Percentiles rank a stretch among this genome's conserved stretches.
Conservation (phyloP, 371 early-diverging fungal genomes). For the Batrachochytrium dendrobatidis region DNA sequence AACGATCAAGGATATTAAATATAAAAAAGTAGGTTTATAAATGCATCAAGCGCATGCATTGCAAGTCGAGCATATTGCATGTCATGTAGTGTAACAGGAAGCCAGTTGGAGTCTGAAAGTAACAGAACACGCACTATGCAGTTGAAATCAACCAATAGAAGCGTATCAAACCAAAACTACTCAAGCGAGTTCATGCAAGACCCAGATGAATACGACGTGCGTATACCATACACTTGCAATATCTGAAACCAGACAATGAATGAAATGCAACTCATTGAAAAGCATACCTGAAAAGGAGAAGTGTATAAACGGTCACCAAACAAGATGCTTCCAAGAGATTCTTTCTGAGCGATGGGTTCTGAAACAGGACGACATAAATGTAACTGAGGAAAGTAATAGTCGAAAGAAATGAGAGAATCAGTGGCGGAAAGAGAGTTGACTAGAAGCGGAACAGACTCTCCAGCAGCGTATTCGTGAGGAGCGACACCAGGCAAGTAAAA, state of each 20-base stretch:
- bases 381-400: conserved; percentile 74
- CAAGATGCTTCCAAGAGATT: conserved; percentile 82
- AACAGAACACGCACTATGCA: too few species aligned
- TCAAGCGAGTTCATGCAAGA: too few species aligned
- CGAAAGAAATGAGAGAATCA: conserved; percentile 64
- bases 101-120: too few species aligned
- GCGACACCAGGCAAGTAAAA: conserved; percentile 91
- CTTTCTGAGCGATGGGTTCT: conserved; percentile 40
- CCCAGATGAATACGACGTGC: too few species aligned
- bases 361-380: conserved; percentile 71
- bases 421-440: conserved; percentile 80
- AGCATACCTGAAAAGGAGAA: conserved; percentile 68
- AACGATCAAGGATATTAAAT: too few species aligned
- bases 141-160: too few species aligned
- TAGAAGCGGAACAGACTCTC: conserved; percentile 58
- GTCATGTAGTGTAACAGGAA: too few species aligned
- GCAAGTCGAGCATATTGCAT: too few species aligned
- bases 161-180: too few species aligned
- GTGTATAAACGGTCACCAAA: conserved; percentile 88
- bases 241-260: background rate
- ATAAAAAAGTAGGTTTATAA: conserved; percentile 1
- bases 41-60: too few species aligned
- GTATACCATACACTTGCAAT: too few species aligned
- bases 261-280: conserved; percentile 51
- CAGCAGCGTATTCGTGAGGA: conserved; percentile 66